Evolutionary conservation across 352 stramenopile species (phyloP).

Genomic region (Phytopythium vexans): DNA sequence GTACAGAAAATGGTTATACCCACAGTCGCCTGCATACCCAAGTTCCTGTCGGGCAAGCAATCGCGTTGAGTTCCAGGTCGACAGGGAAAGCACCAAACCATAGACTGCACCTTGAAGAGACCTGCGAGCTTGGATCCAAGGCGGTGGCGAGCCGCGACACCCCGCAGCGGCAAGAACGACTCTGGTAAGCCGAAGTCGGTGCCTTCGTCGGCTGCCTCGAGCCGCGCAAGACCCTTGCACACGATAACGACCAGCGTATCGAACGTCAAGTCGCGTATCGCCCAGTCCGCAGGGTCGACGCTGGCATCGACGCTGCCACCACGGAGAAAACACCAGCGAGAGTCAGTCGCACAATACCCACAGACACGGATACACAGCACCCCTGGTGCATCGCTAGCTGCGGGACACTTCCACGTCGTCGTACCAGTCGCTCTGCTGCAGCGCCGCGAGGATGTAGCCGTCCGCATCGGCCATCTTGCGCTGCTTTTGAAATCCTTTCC

Average conservation of each 20-base stretch:
- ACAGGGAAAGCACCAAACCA: slow-evolving; percentile 4
- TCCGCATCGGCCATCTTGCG: slow-evolving; percentile 39
- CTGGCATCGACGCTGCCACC: neutral
- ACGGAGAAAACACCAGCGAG: no score
- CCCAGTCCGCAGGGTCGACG: slow-evolving; percentile 4
- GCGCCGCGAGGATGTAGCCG: slow-evolving; percentile 38
- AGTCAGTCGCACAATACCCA: no score
- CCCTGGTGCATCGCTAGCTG: no score
- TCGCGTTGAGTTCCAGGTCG: slow-evolving; percentile 2
- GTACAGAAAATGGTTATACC: slow-evolving; percentile 90
- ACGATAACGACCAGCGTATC: slow-evolving; percentile 47
- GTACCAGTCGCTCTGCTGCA: slow-evolving; percentile 52
- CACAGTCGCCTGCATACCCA: slow-evolving; percentile 79
- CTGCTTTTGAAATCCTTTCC: neutral
- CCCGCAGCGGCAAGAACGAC: slow-evolving; percentile 22
- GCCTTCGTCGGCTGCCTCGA: slow-evolving; percentile 24
- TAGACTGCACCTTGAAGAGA: slow-evolving; percentile 56
- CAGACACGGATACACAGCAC: no score
- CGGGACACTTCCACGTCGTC: neutral
- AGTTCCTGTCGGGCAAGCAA: slow-evolving; percentile 39
- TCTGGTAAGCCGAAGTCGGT: slow-evolving; percentile 23
- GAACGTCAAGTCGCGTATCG: slow-evolving; percentile 31
- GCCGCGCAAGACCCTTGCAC: slow-evolving; percentile 31
- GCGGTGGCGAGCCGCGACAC: slow-evolving; percentile 73
- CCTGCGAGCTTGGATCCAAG: slow-evolving; percentile 69